A percentile compares a stretch with the other conserved stretches of the same genome.
phyloP scores from a whole-genome alignment of 768 basidiomycete genomes.

The Tricholoma furcatifolium region DNA sequence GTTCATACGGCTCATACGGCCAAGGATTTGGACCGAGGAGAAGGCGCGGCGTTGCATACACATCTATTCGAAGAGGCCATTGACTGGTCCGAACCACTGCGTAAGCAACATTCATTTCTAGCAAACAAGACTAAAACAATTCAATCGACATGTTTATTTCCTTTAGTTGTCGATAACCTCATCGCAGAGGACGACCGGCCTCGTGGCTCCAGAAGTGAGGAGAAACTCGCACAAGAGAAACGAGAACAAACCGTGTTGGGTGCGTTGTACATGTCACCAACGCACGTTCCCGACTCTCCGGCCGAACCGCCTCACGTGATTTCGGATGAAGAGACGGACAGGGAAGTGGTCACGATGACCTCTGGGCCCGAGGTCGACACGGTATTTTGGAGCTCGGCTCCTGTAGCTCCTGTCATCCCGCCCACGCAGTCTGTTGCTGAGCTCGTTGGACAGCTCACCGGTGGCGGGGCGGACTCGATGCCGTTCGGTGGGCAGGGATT shows the following conservation, averaged over 20 bases:
- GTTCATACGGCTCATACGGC: conserved; percentile 66
- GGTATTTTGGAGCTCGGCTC: conserved; percentile 59
- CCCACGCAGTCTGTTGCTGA: conserved; percentile 57
- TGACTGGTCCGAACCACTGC: conserved; percentile 81
- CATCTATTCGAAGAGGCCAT: conserved; percentile 83
- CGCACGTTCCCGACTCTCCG: conserved; percentile 78
- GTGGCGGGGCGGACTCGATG: conserved; percentile 38
- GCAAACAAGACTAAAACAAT: conserved; percentile 14
- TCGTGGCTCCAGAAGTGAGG: conserved; percentile 68
- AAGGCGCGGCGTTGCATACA: conserved; percentile 82
- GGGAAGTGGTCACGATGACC: conserved; percentile 61
- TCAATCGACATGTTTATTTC: conserved; percentile 13
- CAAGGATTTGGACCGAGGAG: conserved; percentile 85
- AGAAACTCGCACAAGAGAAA: conserved; percentile 69
- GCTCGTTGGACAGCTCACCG: conserved; percentile 63
- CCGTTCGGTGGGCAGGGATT: conserved; percentile 29
- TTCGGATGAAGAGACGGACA: conserved; percentile 70
- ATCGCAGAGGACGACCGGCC: conserved; percentile 48
- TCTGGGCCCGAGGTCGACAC: conserved; percentile 66
- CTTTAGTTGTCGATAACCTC: conserved; percentile 63
- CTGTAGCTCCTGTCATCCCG: conserved; percentile 19
- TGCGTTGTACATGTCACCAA: conserved; percentile 68
- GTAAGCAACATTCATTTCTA: conserved; percentile 50
- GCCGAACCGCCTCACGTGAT: conserved; percentile 62
- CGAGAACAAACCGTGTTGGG: conserved; percentile 76